Base-by-base conservation (phyloP, 108 stramenopile species). In the Pseudonitzschia multiseries region DNA sequence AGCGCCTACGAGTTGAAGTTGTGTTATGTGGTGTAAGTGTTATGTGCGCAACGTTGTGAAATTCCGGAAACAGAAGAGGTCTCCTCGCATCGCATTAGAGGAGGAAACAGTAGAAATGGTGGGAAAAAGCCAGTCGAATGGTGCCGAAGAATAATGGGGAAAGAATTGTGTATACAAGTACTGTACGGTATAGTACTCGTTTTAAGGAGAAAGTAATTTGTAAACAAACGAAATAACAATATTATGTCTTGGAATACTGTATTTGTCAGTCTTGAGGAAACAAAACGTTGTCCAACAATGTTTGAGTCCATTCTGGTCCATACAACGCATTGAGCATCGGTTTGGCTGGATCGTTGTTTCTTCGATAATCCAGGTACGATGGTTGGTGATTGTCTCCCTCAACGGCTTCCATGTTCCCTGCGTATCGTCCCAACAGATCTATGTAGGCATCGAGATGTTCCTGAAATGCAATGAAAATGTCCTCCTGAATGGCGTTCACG, bases 241-340 rank as follows among this genome's bases (percentile, higher is more conserved):
- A 5, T 36, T 6, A 5, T 36, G 36, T 36, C 36, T 36, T 2
- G 6, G 2, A 2, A 6, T 36, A 5, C 36, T 6, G 36, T 36
- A 36, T 48, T 48, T 18, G 14, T 36, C 60, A 66, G 28, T 74
- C 53, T 21, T 44, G 54, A 65, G 88, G 89, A 73, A 93, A 93
- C 51, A 93, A 73, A 15, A 93, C 86, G 32, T 87, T 75, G 44
- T 77, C 56, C 36, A 93, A 84, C 51, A 89, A 67, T 21, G 65
- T 44, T 48, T 93, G 84, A 3, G 93, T 83, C 86, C 86, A 93
- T 26, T 91, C 87, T 12, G 73, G 70, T 42, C 93, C 93, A 81
- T 84, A 93, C 67, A 93, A 70, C 18, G 86, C 67, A 57, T 79
- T 86, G 22, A 93, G 76, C 93, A 93, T 93, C 43, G 93, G 93